Evolutionary conservation across 2,329 filamentous ascomycete genomes (phyloP).

Genomic region (Emmonsia crescens): DNA sequence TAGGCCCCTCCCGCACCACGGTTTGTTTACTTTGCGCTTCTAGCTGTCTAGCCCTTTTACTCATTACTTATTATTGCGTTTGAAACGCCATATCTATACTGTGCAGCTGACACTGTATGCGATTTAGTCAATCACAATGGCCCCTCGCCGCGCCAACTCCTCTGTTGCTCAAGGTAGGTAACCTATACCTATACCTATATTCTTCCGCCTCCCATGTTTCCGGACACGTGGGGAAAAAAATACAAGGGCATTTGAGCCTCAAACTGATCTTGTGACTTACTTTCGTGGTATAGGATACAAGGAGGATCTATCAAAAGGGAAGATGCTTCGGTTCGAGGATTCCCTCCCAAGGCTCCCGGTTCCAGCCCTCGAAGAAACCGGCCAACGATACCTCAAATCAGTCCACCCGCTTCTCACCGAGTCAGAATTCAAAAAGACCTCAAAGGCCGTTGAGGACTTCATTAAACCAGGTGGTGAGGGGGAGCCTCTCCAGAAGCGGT

Average conservation of each 20-base stretch:
- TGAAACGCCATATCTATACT: background rate
- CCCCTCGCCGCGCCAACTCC: constrained; percentile 25
- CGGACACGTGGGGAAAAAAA: background rate
- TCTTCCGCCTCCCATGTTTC: background rate
- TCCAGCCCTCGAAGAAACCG: constrained; percentile 53
- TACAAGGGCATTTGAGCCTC: constrained; percentile 6
- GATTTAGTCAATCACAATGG: constrained; percentile 22
- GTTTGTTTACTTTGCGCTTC: constrained; percentile 15
- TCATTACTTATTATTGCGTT: background rate
- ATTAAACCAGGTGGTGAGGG: constrained; percentile 76
- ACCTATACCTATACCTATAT: constrained; percentile 14
- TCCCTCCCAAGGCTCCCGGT: constrained; percentile 53
- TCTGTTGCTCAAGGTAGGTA: constrained; percentile 39
- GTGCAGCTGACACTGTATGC: background rate
- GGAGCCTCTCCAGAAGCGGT: constrained; percentile 73
- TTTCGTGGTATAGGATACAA: constrained; percentile 44
- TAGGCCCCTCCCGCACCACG: constrained; percentile 22
- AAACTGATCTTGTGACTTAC: constrained; percentile 3
- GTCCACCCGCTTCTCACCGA: constrained; percentile 52
- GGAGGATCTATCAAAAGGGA: constrained; percentile 52
- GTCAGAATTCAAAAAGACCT: constrained; percentile 50
- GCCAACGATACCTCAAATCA: constrained; percentile 54
- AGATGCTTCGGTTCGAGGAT: constrained; percentile 57
- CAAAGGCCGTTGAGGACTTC: constrained; percentile 80
- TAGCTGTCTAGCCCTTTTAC: background rate